Evolutionary conservation across 495 filamentous ascomycete genomes (phyloP), one percentile per base, ranked within the genome.

Genomic region (Penicillium canescens): DNA sequence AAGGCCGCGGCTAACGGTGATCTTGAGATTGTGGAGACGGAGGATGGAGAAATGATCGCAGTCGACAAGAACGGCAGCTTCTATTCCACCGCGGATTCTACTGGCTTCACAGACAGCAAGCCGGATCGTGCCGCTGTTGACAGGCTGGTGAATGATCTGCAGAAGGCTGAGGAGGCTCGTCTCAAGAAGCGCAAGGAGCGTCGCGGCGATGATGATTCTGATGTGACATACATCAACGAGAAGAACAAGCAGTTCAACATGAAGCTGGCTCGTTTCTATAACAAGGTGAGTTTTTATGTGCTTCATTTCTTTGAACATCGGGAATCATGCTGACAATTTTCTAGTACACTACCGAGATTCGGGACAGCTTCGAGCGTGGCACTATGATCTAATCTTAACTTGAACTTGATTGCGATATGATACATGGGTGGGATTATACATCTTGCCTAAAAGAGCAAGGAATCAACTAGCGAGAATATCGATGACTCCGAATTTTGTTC

Each of bases 201-300:
- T 50, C 83, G 80, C 70, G 84, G 82, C 12, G 82, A 89, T 57
- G 88, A 90, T 20, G 90, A 92, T 33, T 83, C 82, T 23, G 94
- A 98, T 68, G 90, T 98, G 54, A 98, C 95, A 9, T 98, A 95
- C 73, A 98, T 98, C 80, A 98, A 98, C 71, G 91, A 96, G 72
- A 97, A 98, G 87, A 96, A 96, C 78, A 96, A 96, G 78, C 90
- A 96, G 77, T 98, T 98, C 77, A 98, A 98, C 82, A 87, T 94
- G 76, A 98, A 98, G 75, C 72, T 98, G 72, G 78, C 85, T 44
- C 81, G 95, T 60, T 98, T 96, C 70, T 98, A 98, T 72, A 92
- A 98, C 76, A 96, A 96, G 82, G 84, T 87, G 76, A 48, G 78
- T 69, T 42, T 54, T 11, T 14, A 3, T 0, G 24, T 26, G 24